Base-by-base conservation (phyloP, 768 basidiomycete genomes). In the Boletus sensibilis region DNA sequence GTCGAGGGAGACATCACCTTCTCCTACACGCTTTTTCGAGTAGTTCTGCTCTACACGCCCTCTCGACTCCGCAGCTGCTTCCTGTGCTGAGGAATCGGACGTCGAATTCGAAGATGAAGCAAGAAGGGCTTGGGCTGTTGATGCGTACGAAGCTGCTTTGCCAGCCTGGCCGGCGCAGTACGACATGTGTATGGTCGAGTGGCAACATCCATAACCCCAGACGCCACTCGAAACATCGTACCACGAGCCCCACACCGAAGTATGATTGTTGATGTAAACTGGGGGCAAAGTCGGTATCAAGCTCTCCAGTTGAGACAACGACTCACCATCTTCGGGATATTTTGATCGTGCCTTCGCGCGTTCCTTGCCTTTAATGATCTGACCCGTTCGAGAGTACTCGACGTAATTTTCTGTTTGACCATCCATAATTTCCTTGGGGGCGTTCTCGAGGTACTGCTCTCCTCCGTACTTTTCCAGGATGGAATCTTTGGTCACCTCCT, bases 321-420 rank as follows among this genome's bases (percentile, higher is more conserved):
- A 41, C 87, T 59, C 69, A 94, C 94, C 88, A 81, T 98, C 94
- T 75, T 99, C 97, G 5, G 90, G 87, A 72, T 99, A 99, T 73
- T 98, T 99, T 31, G 93, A 94, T 66, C 80, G 81, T 40, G 84
- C 85, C 69, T 94, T 94, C 1, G 86, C 93, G 50, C 85, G 81
- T 76, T 98, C 97, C 58, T 85, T 84, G 31, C 97, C 97, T 74
- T 92, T 95, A 63, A 98, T 80, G 52, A 98, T 82, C 67, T 90
- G 86, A 20, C 97, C 97, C 23, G 91, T 83, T 59, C 94, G 79
- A 53, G 94, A 95, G 72, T 98, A 99, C 75, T 99, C 97, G 43
- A 98, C 92, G 59, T 99, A 99, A 59, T 95, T 83, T 71, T 98
- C 97, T 37, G 94, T 96, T 75, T 98, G 95, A 0, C 97, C 97